Base-by-base conservation (phyloP, 2,329 filamentous ascomycete species). In the Lasiodiplodia sp. region DNA sequence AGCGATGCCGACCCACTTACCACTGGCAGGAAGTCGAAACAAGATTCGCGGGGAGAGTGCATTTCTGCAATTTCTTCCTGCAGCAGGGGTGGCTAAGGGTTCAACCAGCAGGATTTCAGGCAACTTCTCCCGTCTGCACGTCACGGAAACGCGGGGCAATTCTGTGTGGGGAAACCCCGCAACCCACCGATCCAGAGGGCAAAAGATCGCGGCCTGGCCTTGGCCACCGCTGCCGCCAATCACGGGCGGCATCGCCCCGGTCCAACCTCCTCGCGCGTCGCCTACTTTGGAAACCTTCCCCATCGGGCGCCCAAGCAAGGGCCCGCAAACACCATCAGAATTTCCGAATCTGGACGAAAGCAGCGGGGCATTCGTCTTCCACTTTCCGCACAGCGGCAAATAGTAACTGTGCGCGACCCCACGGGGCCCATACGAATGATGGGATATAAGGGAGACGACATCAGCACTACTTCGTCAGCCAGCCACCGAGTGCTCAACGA, bases 111-210 rank as follows among this genome's bases (percentile, higher is more conserved):
- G 53, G 18, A 31, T 28, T 57, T 11, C 28, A 37, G 58, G 58
- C 58, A 63, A 51, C 28, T 63, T 63, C 44, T 63, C 23, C 58
- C 58, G 58, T 3, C 58, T 63, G 58, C 44, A 16, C 58, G 44
- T 51, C 58, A 63, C 58, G 58, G 31, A 51, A 38, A 63, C 58
- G 58, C 58, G 58, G 58, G 58, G 58, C 58, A 34, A 63, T 44
- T 11, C 4, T 2, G 8, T 63, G 58, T 63, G 58, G 58, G 44
- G 58, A 63, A 47, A 51, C 58, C 58, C 28, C 44, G 58, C 58
- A 63, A 21, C 56, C 8, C n/a, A 8, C 53, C 28, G 31, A 34
- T 38, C n/a, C 44, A n/a, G 18, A 18, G 21, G 44, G 58, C 40
- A 16, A 63, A 47, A 51, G 58, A 63, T 63, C n/a, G 44, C n/a